Conservation (phyloP, 768 basidiomycete genomes). For the Phaffia australis region DNA sequence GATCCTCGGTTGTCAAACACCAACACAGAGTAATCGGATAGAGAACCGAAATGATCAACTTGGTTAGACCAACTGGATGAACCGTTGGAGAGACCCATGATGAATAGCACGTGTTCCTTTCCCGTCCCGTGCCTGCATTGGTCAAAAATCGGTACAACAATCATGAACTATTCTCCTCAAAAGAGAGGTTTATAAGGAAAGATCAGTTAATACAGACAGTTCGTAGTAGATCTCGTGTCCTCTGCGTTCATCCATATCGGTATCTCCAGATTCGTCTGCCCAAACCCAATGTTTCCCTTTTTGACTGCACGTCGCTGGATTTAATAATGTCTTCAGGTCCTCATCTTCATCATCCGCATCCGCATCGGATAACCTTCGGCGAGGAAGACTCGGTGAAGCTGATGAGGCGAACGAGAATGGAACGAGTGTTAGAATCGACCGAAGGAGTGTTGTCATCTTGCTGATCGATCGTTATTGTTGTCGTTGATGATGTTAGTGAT, state of each 20-base stretch:
- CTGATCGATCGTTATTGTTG: background rate
- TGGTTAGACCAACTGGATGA: slow-evolving; percentile 39
- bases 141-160: background rate
- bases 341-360: background rate
- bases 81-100: slow-evolving; percentile 51
- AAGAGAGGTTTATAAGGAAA: background rate
- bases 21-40: slow-evolving; percentile 50
- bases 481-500: too few relatives aligned
- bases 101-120: slow-evolving; percentile 51
- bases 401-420: slow-evolving; percentile 2
- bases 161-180: background rate
- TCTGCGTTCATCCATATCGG: slow-evolving; percentile 19
- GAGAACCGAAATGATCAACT: slow-evolving; percentile 52
- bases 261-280: slow-evolving; percentile 43
- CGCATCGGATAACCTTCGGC: background rate
- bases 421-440: background rate
- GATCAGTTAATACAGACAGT: background rate
- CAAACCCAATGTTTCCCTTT: slow-evolving; percentile 71
- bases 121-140: slow-evolving; percentile 38
- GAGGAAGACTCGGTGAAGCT: background rate
- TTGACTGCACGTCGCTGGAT: slow-evolving; percentile 51
- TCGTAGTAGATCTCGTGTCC: slow-evolving; percentile 25
- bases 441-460: background rate
- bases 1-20: slow-evolving; percentile 81
- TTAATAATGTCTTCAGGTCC: slow-evolving; percentile 44